Evolutionary conservation across 2,329 filamentous ascomycete species (phyloP).

Genomic region (Aspergillus intermedius): DNA sequence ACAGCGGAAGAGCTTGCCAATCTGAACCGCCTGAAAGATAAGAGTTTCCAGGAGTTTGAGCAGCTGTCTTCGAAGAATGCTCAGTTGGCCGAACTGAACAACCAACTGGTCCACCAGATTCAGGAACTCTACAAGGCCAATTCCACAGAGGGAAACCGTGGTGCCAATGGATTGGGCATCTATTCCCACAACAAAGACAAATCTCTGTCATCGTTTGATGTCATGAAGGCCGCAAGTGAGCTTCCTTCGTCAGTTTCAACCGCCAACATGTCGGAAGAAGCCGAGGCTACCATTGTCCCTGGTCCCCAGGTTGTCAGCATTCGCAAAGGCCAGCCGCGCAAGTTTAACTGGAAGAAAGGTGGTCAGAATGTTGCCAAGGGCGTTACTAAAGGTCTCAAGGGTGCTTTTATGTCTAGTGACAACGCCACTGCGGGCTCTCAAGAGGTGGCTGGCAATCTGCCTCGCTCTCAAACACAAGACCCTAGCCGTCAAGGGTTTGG

Average conservation of each 20-base stretch:
- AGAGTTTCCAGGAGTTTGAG: conserved; percentile 91
- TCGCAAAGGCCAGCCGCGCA: conserved; percentile 86
- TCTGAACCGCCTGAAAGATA: conserved; percentile 78
- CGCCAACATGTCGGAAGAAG: conserved; percentile 56
- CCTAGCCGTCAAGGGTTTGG: conserved; percentile 58
- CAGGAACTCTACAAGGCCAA: conserved; percentile 85
- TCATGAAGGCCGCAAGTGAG: conserved; percentile 39
- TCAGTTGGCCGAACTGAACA: conserved; percentile 90
- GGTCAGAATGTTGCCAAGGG: conserved; percentile 90
- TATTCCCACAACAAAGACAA: conserved; percentile 52
- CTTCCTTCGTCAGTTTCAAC: conserved; percentile 55
- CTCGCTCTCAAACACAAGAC: conserved; percentile 38
- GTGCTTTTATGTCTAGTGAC: conserved; percentile 72
- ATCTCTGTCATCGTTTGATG: conserved; percentile 40
- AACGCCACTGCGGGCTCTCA: conserved; percentile 32
- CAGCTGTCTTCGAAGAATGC: conserved; percentile 90
- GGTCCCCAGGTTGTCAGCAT: conserved; percentile 95
- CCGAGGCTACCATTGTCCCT: conserved; percentile 52
- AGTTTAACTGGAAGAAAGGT: conserved; percentile 98
- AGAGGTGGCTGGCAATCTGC: conserved; percentile 23
- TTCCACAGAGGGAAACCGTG: conserved; percentile 28
- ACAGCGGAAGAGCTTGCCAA: conserved; percentile 78
- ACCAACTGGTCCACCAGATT: conserved; percentile 88
- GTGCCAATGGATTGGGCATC: conserved; percentile 55
- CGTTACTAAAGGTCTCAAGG: conserved; percentile 88